Percentiles rank a stretch among this genome's conserved stretches.
phyloP scores from a whole-genome alignment of 1,284 basidiomycete species.

The Ceratobasidium sp. region DNA sequence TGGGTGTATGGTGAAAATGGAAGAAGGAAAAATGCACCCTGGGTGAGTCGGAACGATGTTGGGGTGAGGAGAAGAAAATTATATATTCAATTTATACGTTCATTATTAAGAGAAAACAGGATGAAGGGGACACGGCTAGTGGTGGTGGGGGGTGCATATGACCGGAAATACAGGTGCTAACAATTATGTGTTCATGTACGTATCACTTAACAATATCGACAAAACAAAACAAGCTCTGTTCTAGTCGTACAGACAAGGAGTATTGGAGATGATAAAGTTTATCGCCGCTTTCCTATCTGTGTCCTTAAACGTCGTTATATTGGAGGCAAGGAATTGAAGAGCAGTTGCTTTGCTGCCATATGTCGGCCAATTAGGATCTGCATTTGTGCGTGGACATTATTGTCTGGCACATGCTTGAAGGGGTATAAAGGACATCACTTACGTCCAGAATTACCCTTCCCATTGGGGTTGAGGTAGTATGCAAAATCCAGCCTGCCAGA shows the following conservation, averaged over 20 bases:
- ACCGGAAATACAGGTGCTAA: too few species aligned
- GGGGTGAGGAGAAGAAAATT: too few species aligned
- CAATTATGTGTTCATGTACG: too few species aligned
- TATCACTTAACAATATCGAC: too few species aligned
- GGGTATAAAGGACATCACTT: background rate
- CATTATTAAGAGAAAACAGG: too few species aligned
- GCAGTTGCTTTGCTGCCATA: background rate
- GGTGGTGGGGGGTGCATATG: too few species aligned
- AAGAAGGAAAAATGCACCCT: too few species aligned
- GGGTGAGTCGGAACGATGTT: too few species aligned
- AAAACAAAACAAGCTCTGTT: too few species aligned
- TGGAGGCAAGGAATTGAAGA: conserved; percentile 20
- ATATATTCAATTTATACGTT: too few species aligned
- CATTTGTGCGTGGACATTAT: background rate
- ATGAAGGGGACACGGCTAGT: too few species aligned
- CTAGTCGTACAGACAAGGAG: background rate
- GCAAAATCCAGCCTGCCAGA: conserved; percentile 21
- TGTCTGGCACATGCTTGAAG: background rate
- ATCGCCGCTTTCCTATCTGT: background rate
- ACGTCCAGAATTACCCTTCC: background rate
- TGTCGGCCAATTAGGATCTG: conserved; percentile 11
- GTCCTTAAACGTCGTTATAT: conserved; percentile 28
- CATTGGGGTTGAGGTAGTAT: conserved; percentile 22
- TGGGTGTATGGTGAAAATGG: too few species aligned
- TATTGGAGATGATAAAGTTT: conserved; percentile 12